Base-by-base conservation (phyloP, 192 early-diverging fungal genomes). In the Lunasporangiospora selenospora region DNA sequence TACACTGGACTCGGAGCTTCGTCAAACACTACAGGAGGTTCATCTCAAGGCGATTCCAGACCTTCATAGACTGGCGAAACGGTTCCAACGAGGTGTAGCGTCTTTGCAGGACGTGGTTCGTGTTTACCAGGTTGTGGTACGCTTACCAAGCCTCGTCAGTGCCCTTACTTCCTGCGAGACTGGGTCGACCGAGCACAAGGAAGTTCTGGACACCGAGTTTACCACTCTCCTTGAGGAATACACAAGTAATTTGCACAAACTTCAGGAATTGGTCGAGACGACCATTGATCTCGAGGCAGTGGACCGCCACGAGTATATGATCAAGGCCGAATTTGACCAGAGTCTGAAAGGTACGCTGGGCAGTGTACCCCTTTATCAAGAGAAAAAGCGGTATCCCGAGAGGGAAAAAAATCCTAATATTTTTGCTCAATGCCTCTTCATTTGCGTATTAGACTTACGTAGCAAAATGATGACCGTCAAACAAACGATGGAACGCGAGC, bases 51-150 rank as follows among this genome's bases (percentile, higher is more conserved):
- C 41, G 44, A 84, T 95, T 43, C 97, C 97, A 3, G 97, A 99
- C 79, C 79, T 99, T 36, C 89, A 92, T 65, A 85, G 97, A 3
- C 79, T 99, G 31, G 86, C 90, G 8, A 96, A 92, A 47, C 80
- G 89, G 31, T 93, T 99, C 56, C 88, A 92, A 64, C 82, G 88
- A 26, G 87, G 88, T 6, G 85, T 79, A 24, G 94, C 93, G 2
- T 83, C 83, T 1, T 66, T 97, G 29, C 91, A 93, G 73, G 97
- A 99, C 65, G 91, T 94, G 1, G 85, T 97, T 13, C 84, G 95
- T 3, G 82, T 93, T 9, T 96, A 99, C 77, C 95, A 98, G 76
- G 88, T 95, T 0, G 79, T 92, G 6, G 69, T 88, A 36, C 77
- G 81, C 5, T 75, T 98, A 1, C 92, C 94, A 4, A 67, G 47